Conservation (phyloP, 305 asterid species). For the Rubia peregrina region DNA sequence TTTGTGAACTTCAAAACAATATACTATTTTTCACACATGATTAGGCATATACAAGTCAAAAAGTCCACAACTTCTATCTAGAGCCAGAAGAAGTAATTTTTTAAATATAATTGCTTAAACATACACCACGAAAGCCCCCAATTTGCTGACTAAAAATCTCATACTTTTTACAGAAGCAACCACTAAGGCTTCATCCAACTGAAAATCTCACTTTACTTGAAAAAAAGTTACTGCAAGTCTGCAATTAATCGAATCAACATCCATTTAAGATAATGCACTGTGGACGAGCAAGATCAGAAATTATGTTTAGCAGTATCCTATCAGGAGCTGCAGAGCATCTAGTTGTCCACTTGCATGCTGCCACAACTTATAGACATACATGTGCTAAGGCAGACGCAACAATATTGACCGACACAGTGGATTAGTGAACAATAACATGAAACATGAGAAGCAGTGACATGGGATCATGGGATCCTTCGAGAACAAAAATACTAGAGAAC, state of each 20-base stretch:
- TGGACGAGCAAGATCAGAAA: neutral
- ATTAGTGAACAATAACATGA: too few species aligned
- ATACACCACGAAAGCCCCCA: neutral
- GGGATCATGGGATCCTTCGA: neutral
- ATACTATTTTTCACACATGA: neutral
- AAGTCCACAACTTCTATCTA: neutral
- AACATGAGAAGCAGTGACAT: too few species aligned
- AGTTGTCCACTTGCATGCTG: neutral
- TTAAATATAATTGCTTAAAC: neutral
- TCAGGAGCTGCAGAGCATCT: neutral
- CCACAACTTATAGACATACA: neutral
- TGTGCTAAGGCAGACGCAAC: neutral
- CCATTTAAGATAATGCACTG: neutral
- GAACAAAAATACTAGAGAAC: neutral
- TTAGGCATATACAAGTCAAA: neutral
- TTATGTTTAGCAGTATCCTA: neutral
- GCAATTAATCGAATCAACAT: neutral
- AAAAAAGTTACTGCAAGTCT: too few species aligned
- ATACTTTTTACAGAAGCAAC: neutral
- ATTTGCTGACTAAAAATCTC: neutral
- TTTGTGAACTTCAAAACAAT: neutral
- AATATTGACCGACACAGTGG: neutral
- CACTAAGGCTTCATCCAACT: neutral
- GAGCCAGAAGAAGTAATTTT: neutral
- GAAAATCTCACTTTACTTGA: too few species aligned